A percentile compares a stretch with the other conserved stretches of the same genome.
Conservation (phyloP, 2,329 filamentous ascomycete genomes). For the Colletotrichum noveboracense region DNA sequence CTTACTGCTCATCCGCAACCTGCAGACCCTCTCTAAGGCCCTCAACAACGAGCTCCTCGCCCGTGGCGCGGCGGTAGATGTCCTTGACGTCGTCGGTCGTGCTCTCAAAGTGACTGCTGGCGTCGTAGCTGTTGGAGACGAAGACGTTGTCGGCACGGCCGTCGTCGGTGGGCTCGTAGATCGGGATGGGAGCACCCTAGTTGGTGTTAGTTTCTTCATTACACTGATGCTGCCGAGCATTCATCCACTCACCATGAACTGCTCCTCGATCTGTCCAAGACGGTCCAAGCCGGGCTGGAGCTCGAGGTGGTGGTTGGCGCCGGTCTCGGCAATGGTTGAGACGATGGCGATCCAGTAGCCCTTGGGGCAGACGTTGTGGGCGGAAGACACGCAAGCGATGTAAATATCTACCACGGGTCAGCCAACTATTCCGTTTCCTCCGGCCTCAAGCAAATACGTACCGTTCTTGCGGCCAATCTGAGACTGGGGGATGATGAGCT, state of each 20-base stretch:
- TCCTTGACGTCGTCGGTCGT: conserved; percentile 89
- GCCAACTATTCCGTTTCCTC: neutral
- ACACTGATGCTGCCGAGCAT: neutral
- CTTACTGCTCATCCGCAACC: conserved; percentile 70
- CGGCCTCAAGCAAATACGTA: conserved; percentile 45
- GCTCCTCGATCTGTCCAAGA: conserved; percentile 92
- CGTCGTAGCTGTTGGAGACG: conserved; percentile 98
- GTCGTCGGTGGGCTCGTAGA: conserved; percentile 88
- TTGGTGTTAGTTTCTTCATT: neutral
- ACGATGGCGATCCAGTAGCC: conserved; percentile 99
- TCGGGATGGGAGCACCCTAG: conserved; percentile 80
- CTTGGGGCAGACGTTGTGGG: conserved; percentile 98
- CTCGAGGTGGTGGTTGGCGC: conserved; percentile 94
- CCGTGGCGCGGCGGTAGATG: conserved; percentile 84
- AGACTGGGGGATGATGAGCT: conserved; percentile 97
- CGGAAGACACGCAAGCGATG: conserved; percentile 91
- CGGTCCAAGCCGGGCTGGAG: conserved; percentile 91
- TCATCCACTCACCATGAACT: conserved; percentile 76
- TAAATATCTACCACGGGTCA: conserved; percentile 77
- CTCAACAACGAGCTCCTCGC: conserved; percentile 87
- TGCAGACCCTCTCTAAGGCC: conserved; percentile 81
- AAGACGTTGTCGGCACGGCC: conserved; percentile 90
- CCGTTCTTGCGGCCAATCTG: conserved; percentile 97
- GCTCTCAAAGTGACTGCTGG: conserved; percentile 97
- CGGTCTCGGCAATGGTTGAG: conserved; percentile 91